These are phyloP conservation scores for Solidago caesia DNA, from an alignment of 129 eudicot species.

Conservation along the genomic window DNA sequence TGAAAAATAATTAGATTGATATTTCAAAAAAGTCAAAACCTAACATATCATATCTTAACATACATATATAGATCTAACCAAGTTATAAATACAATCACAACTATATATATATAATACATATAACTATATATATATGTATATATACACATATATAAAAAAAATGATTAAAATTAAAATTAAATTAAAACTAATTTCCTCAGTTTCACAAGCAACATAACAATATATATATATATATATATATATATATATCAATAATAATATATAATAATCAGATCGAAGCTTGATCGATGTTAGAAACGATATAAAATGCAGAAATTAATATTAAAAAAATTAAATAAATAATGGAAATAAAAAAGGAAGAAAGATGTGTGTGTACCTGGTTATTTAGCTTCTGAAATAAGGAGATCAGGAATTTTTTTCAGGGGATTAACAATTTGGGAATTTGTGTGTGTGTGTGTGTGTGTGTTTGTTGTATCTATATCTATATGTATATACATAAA, in stretches of 20 bases:
- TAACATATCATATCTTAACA: background rate
- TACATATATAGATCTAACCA: slow-evolving; percentile 24
- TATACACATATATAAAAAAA: background rate
- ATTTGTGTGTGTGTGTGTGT: slow-evolving; percentile 14
- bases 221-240: background rate
- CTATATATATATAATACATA: background rate
- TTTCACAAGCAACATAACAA: background rate
- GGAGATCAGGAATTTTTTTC: slow-evolving; percentile 24
- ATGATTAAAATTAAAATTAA: background rate
- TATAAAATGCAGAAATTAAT: slow-evolving; percentile 10
- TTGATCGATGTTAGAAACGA: slow-evolving; percentile 26
- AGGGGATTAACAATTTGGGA: background rate
- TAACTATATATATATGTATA: background rate
- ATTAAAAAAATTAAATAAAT: background rate
- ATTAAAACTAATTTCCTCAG: slow-evolving; percentile 15
- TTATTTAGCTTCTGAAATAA: background rate
- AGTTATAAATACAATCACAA: slow-evolving; percentile 11
- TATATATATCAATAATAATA: background rate
- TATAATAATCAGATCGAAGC: slow-evolving; percentile 37
- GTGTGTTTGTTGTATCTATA: slow-evolving; percentile 1
- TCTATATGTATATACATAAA: background rate
- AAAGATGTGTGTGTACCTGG: slow-evolving; percentile 4
- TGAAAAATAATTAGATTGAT: background rate
- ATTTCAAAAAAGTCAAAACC: slow-evolving; percentile 10
- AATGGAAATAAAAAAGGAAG: slow-evolving; percentile 1